Evolutionary conservation across 805 yeast genomes (phyloP), one percentile per base, ranked within the genome.

Genomic region (Wickerhamiella spandovensis): DNA sequence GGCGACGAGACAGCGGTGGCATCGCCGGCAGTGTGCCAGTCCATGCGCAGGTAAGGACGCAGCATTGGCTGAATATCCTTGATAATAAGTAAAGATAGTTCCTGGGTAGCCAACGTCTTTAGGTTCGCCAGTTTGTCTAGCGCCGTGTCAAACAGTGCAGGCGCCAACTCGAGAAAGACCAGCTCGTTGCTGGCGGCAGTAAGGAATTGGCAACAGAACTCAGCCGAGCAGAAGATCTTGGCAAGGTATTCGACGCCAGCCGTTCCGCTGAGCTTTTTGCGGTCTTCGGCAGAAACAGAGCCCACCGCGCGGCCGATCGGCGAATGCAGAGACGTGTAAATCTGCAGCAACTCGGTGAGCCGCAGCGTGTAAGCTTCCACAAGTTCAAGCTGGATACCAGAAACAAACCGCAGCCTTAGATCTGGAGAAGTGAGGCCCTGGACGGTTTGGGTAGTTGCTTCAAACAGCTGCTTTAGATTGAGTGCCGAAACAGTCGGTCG

Each of bases 401-500:
- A 67, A 7, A 82, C 67, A 54, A 78, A 79, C 55, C 74, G 72
- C 50, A 79, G 66, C 53, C 81, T 79, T 54, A 71, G 76, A 44
- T 73, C 73, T 53, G 79, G 68, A 23, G 79, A 69, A 37, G 68
- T 67, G 10, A 68, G 51, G 30, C 60, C 50, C 20, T 58, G 41
- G 64, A 78, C 79, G 53, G 76, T 79, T 15, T 68, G 68, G 2
- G 81, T 78, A 48, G 80, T 69, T 44, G 75, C 74, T 54, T 78
- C 78, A 21, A 83, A 64, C 42, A 84, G 62, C 56, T 78, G 79
- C 43, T 71, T 71, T 53, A 83, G 61, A 46, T 77, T 75, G 38
- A 73, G 68, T 0, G 88, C 78, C 0, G 86, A 76, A 53, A 74
- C 74, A 0, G 87, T 81, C 0, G 90, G 88, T 53, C 73, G 73